Evolutionary conservation across 2,329 filamentous ascomycete genomes (phyloP).

Genomic region (Rhynchosporium secalis): DNA sequence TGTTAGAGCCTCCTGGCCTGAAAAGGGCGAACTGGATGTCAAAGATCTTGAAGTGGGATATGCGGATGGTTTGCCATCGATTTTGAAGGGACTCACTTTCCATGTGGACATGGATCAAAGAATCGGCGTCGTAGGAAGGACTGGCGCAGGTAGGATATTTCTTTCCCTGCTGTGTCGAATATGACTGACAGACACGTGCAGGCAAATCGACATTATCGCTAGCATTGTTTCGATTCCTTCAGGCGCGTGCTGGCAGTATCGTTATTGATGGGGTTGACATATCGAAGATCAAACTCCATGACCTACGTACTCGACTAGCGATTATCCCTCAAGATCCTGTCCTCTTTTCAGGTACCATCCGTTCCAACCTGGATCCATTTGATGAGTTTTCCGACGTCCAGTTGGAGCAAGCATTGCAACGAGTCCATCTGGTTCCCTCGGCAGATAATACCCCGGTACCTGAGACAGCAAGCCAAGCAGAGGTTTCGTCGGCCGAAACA

Average conservation of each 20-base stretch:
- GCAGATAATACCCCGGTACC: slow-evolving; percentile 11
- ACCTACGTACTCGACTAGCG: slow-evolving; percentile 35
- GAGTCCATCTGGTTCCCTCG: slow-evolving; percentile 75
- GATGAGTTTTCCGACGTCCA: slow-evolving; percentile 45
- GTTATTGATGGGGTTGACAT: slow-evolving; percentile 38
- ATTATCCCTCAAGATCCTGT: slow-evolving; percentile 63
- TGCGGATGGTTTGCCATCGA: slow-evolving; percentile 66
- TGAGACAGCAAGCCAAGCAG: neutral
- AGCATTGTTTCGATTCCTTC: slow-evolving; percentile 30
- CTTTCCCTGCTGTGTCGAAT: neutral
- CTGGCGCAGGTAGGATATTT: slow-evolving; percentile 31
- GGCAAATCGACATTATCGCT: slow-evolving; percentile 38
- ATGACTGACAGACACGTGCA: neutral
- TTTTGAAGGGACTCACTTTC: slow-evolving; percentile 68
- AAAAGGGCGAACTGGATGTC: slow-evolving; percentile 68
- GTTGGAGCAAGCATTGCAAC: slow-evolving; percentile 77
- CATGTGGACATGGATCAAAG: slow-evolving; percentile 60
- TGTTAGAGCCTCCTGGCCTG: slow-evolving; percentile 71
- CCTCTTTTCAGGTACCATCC: slow-evolving; percentile 63
- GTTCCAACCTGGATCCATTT: slow-evolving; percentile 26
- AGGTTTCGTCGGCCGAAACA: slow-evolving; percentile 11
- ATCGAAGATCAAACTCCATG: slow-evolving; percentile 36
- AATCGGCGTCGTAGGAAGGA: slow-evolving; percentile 36
- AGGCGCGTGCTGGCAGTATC: slow-evolving; percentile 44
- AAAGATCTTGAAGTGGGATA: slow-evolving; percentile 69